Evolutionary conservation across 139 green algal genomes (phyloP).

Genomic region (Chlamydomonas sp.): DNA sequence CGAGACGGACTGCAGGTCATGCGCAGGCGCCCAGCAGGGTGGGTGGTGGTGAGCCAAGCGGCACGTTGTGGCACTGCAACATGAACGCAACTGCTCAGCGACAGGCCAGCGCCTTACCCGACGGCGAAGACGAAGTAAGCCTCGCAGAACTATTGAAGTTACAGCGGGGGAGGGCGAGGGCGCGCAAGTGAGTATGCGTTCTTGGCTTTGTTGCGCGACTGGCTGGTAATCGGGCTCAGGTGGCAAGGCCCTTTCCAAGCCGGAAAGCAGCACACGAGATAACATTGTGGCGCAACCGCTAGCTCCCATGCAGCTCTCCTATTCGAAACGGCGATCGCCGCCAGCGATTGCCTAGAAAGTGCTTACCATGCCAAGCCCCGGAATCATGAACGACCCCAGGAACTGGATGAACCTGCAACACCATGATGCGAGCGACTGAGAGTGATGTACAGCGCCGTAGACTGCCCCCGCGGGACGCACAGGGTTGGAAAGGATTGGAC

Average conservation of each 20-base stretch:
- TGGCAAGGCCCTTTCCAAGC: not conserved
- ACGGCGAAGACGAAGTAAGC: constrained; percentile 37
- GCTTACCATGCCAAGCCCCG: constrained; percentile 28
- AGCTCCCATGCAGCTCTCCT: too few relatives aligned
- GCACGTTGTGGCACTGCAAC: too few relatives aligned
- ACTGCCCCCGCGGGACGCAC: not conserved
- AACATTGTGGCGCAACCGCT: too few relatives aligned
- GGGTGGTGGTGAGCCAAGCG: too few relatives aligned
- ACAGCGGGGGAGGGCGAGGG: too few relatives aligned
- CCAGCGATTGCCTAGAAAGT: not conserved
- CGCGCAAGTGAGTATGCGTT: too few relatives aligned
- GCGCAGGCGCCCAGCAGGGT: too few relatives aligned
- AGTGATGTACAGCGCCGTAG: not conserved
- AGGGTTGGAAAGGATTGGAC: not conserved
- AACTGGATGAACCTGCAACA: constrained; percentile 17
- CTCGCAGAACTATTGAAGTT: constrained; percentile 18
- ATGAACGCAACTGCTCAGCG: too few relatives aligned
- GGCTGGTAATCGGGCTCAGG: not conserved
- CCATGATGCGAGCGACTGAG: too few relatives aligned
- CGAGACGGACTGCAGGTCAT: too few relatives aligned
- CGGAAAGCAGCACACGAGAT: not conserved
- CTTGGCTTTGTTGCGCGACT: too few relatives aligned
- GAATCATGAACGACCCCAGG: constrained; percentile 32
- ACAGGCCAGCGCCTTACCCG: not conserved
- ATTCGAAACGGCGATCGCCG: too few relatives aligned